Evolutionary conservation across 176 grass and related monocot species (phyloP).

Genomic region (Carex myosuroides): DNA sequence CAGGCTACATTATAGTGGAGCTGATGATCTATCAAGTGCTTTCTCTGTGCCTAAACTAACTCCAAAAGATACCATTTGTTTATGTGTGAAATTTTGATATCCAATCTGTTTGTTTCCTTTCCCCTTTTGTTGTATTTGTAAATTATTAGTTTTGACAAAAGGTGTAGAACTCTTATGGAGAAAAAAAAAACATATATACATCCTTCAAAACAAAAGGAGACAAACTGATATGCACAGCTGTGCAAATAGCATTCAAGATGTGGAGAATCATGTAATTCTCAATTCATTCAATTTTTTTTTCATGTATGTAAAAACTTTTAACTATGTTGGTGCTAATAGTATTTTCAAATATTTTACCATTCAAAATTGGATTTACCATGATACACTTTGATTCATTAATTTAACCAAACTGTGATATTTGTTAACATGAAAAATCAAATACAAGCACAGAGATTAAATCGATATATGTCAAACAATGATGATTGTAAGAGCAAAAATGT

Average conservation of each 20-base stretch:
- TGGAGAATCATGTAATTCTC: background rate
- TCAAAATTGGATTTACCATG: too few relatives aligned
- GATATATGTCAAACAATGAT: background rate
- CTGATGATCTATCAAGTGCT: slow-evolving; percentile 19
- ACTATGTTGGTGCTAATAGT: background rate
- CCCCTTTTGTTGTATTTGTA: background rate
- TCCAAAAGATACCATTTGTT: slow-evolving; percentile 4
- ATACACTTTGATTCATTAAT: too few relatives aligned
- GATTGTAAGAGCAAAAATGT: background rate
- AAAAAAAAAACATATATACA: background rate
- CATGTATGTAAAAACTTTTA: background rate
- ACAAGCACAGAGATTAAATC: background rate
- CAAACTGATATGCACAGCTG: background rate
- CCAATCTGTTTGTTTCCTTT: slow-evolving; percentile 6
- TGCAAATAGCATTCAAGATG: background rate
- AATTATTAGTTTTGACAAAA: background rate
- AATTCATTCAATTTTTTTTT: background rate
- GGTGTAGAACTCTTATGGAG: background rate
- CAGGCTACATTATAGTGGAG: slow-evolving; percentile 43
- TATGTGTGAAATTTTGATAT: slow-evolving; percentile 21
- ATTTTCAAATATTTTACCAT: too few relatives aligned
- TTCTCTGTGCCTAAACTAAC: background rate
- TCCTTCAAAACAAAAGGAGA: background rate
- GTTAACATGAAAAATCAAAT: background rate
- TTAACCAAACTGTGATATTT: background rate